Evolutionary conservation across 495 filamentous ascomycete species (phyloP), one percentile per base, ranked within the genome.

Genomic region (Margaritispora aquatica): DNA sequence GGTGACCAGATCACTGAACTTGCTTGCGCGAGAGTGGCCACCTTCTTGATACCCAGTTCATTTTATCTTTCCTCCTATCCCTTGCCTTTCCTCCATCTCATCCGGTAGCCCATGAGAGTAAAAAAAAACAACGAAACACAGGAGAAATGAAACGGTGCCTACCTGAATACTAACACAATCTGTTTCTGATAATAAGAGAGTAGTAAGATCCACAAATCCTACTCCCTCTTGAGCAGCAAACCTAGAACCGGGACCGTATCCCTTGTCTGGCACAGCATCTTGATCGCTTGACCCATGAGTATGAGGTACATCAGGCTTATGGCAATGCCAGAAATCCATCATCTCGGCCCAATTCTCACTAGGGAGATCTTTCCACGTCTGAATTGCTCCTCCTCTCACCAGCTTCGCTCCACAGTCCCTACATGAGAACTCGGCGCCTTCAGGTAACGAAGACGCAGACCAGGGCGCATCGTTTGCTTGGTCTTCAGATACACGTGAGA

Each of bases 251-350:
- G 90, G 88, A 21, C 87, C 87, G 69, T 94, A 96, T 0, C 87
- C 90, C 67, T 88, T 88, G 69, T 50, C 77, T 69, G 47, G 63
- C 57, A 69, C 71, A 63, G 76, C 13, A n/a, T 22, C 38, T 47
- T 56, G 46, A 27, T 36, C 26, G 36, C 55, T 63, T 58, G 48
- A 47, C 23, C 52, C 55, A 57, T 54, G 27, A 21, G 20, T 41
- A 36, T 54, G 27, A 26, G 72, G 58, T 26, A 69, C 20, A 56
- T 83, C 73, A 46, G 91, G 94, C 68, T 97, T 97, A 70, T 98
- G 94, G 68, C 94, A 99, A 71, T 99, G 94, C 94, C 94, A 99
- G 64, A 97, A 96, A 69, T 99, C 94, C 94, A 99, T 99, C 95
- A 97, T 97, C 71, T 99, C 94, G 1, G 93, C 94, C 94, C 94